Evolutionary conservation across 352 stramenopile species (phyloP), one percentile per base, ranked within the genome.

Genomic region (Phytophthora pluvialis): DNA sequence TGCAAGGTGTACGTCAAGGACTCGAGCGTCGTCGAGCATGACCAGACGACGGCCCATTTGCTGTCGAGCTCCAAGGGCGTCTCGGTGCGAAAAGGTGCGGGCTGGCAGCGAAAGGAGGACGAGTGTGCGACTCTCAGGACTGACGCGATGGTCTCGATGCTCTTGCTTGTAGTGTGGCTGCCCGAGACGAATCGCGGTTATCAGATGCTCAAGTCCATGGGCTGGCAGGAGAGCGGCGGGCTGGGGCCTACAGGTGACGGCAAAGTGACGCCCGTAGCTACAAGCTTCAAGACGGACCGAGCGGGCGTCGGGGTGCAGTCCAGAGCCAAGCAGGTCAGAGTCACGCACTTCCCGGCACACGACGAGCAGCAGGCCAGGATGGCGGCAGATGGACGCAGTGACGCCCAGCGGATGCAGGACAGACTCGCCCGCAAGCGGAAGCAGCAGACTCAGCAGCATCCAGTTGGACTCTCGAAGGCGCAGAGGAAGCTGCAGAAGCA

Each of bases 151-250:
- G 31, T 43, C 18, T 36, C 31, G 18, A 21, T 28, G 39, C n/a
- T 63, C 11, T 21, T 56, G 53, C 67, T 13, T 38, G 26, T 47
- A 86, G 73, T 88, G 15, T 90, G 81, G 81, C 70, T 90, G 36
- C 79, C 81, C 2, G 79, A 88, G 64, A 80, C 79, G n/a, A 90
- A 90, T 52, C 77, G 79, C 18, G 80, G 81, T 28, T 89, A 83
- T 64, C 70, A 86, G 40, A 57, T 89, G 61, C 68, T 91, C 33
- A 77, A 72, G 58, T 66, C 51, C 61, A 85, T 91, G 80, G 81
- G 78, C 32, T 89, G 81, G 81, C 63, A 81, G 29, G 69, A 85
- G 39, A 57, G 69, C 63, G 12, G 49, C 4, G 81, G 77, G 5
- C 48, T 90, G 21, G 79, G 79, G 1, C 65, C 67, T 7, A 33